A percentile compares a stretch with the other conserved stretches of the same genome.
Conservation (phyloP, 768 basidiomycete genomes). For the Rhodotorula graminis region DNA sequence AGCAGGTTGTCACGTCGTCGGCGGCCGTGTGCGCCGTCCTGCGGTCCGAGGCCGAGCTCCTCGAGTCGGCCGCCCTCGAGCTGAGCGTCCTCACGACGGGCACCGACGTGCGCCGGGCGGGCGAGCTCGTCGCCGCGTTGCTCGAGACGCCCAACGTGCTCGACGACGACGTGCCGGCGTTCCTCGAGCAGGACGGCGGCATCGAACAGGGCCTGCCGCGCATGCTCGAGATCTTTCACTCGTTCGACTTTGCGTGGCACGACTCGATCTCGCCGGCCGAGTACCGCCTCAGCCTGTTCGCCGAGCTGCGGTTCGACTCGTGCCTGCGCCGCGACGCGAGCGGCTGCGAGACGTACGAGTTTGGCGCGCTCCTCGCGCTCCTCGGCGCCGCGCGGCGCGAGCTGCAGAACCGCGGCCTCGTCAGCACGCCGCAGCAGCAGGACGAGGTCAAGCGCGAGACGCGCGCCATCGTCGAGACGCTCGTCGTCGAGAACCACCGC, state of each 20-base stretch:
- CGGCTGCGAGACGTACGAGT: conserved; percentile 79
- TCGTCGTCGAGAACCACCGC: conserved; percentile 80
- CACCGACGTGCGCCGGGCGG: conserved; percentile 64
- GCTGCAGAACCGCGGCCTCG: conserved; percentile 62
- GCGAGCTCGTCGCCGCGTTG: conserved; percentile 71
- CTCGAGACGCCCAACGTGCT: conserved; percentile 57
- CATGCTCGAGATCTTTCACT: conserved; percentile 81
- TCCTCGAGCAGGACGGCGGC: conserved; percentile 53
- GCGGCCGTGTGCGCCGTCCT: conserved; percentile 66
- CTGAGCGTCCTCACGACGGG: conserved; percentile 77
- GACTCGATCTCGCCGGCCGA: conserved; percentile 64
- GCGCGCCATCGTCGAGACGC: conserved; percentile 71
- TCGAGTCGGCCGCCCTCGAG: conserved; percentile 81
- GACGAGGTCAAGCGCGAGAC: conserved; percentile 67
- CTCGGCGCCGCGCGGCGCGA: conserved; percentile 59
- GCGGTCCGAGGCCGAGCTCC: conserved; percentile 72
- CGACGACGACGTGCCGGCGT: conserved; percentile 48
- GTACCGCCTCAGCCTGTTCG: conserved; percentile 58
- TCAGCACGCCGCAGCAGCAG: conserved; percentile 57
- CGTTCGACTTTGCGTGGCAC: conserved; percentile 80
- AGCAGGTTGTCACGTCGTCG: conserved; percentile 59
- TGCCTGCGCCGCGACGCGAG: conserved; percentile 64
- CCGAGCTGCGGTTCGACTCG: conserved; percentile 61
- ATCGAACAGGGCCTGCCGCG: conserved; percentile 66
- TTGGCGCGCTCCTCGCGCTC: conserved; percentile 64